Conservation (phyloP, 805 yeast genomes). For the Danielia oregonensis region DNA sequence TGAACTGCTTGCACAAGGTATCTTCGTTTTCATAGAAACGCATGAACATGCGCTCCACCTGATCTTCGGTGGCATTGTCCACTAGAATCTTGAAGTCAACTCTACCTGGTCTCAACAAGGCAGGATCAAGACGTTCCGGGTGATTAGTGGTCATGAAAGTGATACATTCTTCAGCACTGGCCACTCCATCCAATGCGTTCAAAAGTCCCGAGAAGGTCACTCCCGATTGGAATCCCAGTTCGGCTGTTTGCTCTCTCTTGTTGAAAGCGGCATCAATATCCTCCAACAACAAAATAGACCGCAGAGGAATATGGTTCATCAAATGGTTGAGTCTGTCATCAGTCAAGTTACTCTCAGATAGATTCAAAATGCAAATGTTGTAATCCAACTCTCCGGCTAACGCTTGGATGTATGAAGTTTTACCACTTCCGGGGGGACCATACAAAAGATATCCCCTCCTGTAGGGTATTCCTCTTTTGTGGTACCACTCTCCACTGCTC, state of each 20-base stretch:
- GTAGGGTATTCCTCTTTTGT: constrained; percentile 95
- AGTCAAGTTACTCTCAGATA: constrained; percentile 86
- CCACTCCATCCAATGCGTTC: constrained; percentile 95
- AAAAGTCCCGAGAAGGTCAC: constrained; percentile 93
- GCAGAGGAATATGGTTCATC: constrained; percentile 92
- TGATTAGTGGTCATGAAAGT: constrained; percentile 99
- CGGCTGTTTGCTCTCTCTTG: constrained; percentile 70
- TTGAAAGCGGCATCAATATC: constrained; percentile 96
- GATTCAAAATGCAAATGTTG: constrained; percentile 87
- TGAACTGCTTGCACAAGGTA: constrained; percentile 51
- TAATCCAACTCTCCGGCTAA: constrained; percentile 95
- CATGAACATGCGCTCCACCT: constrained; percentile 78
- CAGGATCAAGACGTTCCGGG: constrained; percentile 91
- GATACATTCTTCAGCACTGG: constrained; percentile 93
- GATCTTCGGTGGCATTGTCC: constrained; percentile 83
- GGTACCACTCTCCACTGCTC: constrained; percentile 82
- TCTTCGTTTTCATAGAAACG: constrained; percentile 71
- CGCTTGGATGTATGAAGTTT: constrained; percentile 93
- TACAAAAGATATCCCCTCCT: constrained; percentile 89
- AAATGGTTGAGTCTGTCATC: constrained; percentile 92
- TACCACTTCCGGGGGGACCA: constrained; percentile 98
- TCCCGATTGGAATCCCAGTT: constrained; percentile 77
- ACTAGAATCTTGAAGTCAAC: constrained; percentile 80
- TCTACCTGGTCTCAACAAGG: constrained; percentile 91
- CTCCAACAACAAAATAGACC: constrained; percentile 80